Percentiles rank a stretch among this genome's conserved stretches.
These are phyloP conservation scores for Aspergillus neotritici DNA, from an alignment of 2,329 filamentous ascomycete species.

Conservation along the genomic window DNA sequence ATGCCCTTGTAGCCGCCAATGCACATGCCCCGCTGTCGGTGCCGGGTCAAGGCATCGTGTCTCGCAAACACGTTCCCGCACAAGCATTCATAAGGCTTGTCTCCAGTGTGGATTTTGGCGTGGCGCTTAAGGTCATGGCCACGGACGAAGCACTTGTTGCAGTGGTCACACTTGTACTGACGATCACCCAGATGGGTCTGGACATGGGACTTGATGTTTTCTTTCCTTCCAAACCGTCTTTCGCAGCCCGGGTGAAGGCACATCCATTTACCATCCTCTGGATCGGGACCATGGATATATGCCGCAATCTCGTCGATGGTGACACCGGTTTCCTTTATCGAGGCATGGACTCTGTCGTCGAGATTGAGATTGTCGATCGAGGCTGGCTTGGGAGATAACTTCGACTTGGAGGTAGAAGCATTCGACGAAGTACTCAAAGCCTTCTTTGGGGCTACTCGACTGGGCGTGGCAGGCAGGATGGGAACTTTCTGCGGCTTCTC, in stretches of 20 bases:
- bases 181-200: constrained; percentile 96
- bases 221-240: constrained; percentile 91
- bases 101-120: constrained; percentile 92
- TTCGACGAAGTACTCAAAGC: constrained; percentile 14
- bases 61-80: constrained; percentile 93
- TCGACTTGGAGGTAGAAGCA: constrained; percentile 28
- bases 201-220: constrained; percentile 97
- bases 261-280: constrained; percentile 70
- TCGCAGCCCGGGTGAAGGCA: constrained; percentile 73
- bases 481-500: constrained; percentile 26
- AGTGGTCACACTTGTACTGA: constrained; percentile 89
- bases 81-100: constrained; percentile 90
- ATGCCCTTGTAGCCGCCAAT: constrained; percentile 86
- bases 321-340: constrained; percentile 71
- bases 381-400: constrained; percentile 39
- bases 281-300: constrained; percentile 67
- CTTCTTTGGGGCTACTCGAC: constrained; percentile 17
- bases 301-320: constrained; percentile 76
- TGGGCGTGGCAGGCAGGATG: constrained; percentile 25
- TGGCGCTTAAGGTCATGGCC: constrained; percentile 97
- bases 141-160: constrained; percentile 91
- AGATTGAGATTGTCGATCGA: constrained; percentile 47
- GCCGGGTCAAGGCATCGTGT: constrained; percentile 89
- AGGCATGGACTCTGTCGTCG: constrained; percentile 55
- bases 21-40: constrained; percentile 94